A percentile compares a stretch with the other conserved stretches of the same genome.
Evolutionary conservation across 192 early-diverging fungal genomes (phyloP).

Genomic region (Coemansia sp.): DNA sequence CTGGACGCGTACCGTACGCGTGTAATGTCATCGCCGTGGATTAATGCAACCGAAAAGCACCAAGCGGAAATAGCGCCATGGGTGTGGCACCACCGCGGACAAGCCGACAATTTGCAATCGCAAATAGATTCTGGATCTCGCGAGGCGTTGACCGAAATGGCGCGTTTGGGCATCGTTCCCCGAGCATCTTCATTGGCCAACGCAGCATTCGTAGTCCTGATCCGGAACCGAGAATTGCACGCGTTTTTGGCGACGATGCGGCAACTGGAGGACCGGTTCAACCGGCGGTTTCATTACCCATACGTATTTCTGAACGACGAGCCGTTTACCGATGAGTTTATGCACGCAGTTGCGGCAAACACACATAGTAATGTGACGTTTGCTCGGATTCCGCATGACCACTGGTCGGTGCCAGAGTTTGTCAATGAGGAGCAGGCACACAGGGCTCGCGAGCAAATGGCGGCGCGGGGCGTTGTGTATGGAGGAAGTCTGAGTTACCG

Average conservation of each 20-base stretch:
- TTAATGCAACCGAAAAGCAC: slow-evolving; percentile 19
- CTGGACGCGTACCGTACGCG: slow-evolving; percentile 26
- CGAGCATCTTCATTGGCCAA: slow-evolving; percentile 8
- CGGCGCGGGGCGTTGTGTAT: slow-evolving; percentile 62
- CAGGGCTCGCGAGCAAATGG: slow-evolving; percentile 59
- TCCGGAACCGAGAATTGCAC: slow-evolving; percentile 58
- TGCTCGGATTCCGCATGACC: slow-evolving; percentile 55
- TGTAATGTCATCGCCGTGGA: slow-evolving; percentile 22
- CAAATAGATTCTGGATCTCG: neutral
- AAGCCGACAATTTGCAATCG: slow-evolving; percentile 19
- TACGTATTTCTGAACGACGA: slow-evolving; percentile 71
- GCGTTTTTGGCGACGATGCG: slow-evolving; percentile 53
- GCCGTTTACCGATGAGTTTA: slow-evolving; percentile 62
- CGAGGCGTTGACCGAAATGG: slow-evolving; percentile 18
- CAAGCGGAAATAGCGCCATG: slow-evolving; percentile 51
- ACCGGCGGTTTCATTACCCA: slow-evolving; percentile 64
- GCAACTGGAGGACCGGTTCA: slow-evolving; percentile 68
- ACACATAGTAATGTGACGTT: slow-evolving; percentile 59
- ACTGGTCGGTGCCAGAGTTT: slow-evolving; percentile 55
- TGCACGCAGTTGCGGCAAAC: slow-evolving; percentile 31
- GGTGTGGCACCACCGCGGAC: slow-evolving; percentile 53
- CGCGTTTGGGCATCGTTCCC: slow-evolving; percentile 16
- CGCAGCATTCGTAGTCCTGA: slow-evolving; percentile 57
- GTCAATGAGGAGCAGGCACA: slow-evolving; percentile 40
- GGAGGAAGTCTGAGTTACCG: slow-evolving; percentile 76